Base-by-base conservation (phyloP, 2,329 filamentous ascomycete genomes). In the Fusarium pininemorale region DNA sequence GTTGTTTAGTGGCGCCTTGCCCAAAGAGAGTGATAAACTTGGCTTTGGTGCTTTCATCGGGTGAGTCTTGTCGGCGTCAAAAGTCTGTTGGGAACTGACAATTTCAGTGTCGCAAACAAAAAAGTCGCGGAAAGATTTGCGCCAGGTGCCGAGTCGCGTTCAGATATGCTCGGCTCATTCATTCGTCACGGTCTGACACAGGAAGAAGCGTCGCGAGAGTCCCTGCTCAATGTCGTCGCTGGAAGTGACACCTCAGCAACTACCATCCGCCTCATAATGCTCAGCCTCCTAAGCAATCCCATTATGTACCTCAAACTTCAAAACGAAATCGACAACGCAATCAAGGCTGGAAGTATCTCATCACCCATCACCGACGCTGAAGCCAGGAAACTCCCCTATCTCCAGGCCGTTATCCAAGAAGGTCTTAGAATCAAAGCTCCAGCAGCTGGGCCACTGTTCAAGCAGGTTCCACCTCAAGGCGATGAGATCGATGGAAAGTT, bases 201-300 rank as follows among this genome's bases (percentile, higher is more conserved):
- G 22, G 82, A 82, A 32, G 78, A 82, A 10, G 64, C 84, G 6
- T 79, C 74, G 35, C 73, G 77, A 11, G 82, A 83, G 39, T 79
- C 80, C 1, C 66, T 82, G 0, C 78, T 82, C 24, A 80, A 82
- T 32, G 77, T 82, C 28, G 76, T 84, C 16, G 82, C 82, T 6
- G 83, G 82, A 38, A 79, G 80, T 24, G 83, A 85, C n/a, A 83
- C 83, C 10, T 80, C 78, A 2, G 79, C 83, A 2, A 80, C 76
- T 0, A 79, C 77, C 3, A 80, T 85, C 38, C 85, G 88, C 4
- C 81, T 85, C 18, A 86, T 84, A 1, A 69, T 91, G 54, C 82
- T 90, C 18, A 85, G 87, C 73, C 79, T 91, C 56, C 83, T 87
- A 11, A 87, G 84, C 1, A 86, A 84, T 41, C 87, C 88, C 0